Base-by-base conservation (phyloP, 345 rosid species). In the Pugionium dolabratum region DNA sequence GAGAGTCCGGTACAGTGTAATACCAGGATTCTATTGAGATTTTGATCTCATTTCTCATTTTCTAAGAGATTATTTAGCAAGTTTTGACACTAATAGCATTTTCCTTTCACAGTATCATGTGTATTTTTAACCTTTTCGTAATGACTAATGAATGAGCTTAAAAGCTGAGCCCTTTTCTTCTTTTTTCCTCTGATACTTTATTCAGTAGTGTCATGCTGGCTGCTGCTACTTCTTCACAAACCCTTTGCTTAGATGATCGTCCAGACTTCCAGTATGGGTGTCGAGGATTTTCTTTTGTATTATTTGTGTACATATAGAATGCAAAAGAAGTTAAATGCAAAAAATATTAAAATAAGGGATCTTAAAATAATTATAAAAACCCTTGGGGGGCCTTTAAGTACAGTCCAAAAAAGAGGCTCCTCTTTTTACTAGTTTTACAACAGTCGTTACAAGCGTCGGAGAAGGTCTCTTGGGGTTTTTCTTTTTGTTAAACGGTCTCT, bases 401-500 rank as follows among this genome's bases (percentile, higher is more conserved):
- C 4, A 11, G 18, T 18, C 18, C 18, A 18, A 46, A 67, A 57
- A 37, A 44, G 71, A 57, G 72, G 70, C 30, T 6, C 30, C 51
- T 53, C 9, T 25, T 34, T 11, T 54, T 6, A 36, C 32, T 4
- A 39, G 25, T 66, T 34, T 32, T 18, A 27, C 43, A 63, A 64
- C 59, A 71, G 55, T 64, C 48, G 71, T 59, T 50, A 59, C 70
- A 73, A 59, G 61, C 43, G 72, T 73, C 72, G 59, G 72, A 59
- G 57, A 34, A 49, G 33, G 64, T 43, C 18, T 18, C 18, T 18
- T 18, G 18, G 18, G 18, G 18, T 18, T 18, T 18, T 18, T 18
- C 18, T 18, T 18, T 18, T 18, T 18, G 18, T 18, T 18, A 18
- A 18, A 18, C 18, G 18, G 18, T 18, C 43, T 71, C 64, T 40